These are phyloP conservation scores for Rossbeevera mucosa DNA, from an alignment of 768 basidiomycete species.

Conservation along the genomic window DNA sequence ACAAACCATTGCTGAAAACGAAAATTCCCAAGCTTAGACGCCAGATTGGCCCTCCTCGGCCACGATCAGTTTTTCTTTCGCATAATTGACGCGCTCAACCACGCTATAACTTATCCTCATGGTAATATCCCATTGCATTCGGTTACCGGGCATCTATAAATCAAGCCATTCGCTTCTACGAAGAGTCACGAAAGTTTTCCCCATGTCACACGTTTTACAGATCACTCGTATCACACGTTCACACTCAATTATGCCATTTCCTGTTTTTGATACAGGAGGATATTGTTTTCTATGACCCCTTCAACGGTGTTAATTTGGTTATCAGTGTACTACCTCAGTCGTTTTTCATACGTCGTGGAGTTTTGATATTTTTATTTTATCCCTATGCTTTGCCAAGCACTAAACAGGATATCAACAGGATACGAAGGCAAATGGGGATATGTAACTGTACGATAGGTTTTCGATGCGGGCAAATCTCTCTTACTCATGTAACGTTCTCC, in stretches of 20 bases:
- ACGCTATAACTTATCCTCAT: neutral
- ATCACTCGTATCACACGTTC: neutral
- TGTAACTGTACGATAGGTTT: neutral
- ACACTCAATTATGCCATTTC: neutral
- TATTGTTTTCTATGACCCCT: neutral
- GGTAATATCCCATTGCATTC: constrained; percentile 1
- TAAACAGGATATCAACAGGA: neutral
- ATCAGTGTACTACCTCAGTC: neutral
- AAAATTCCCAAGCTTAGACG: constrained; percentile 4
- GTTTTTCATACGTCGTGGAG: neutral
- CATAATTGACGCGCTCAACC: neutral
- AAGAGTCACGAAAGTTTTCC: constrained; percentile 4
- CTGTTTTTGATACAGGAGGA: neutral
- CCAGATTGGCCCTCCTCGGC: neutral
- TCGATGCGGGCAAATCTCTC: neutral
- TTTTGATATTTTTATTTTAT: neutral
- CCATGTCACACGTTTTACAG: neutral
- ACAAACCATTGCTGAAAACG: constrained; percentile 17
- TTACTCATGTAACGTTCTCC: neutral
- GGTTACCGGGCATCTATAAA: neutral
- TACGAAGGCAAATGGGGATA: neutral
- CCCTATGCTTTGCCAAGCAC: neutral
- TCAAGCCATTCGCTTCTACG: neutral
- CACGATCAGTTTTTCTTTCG: neutral
- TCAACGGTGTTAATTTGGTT: neutral